Percentiles rank a stretch among this genome's conserved stretches.
Conservation (phyloP, 75 land plant species). For the Isoetes taiwanensis region DNA sequence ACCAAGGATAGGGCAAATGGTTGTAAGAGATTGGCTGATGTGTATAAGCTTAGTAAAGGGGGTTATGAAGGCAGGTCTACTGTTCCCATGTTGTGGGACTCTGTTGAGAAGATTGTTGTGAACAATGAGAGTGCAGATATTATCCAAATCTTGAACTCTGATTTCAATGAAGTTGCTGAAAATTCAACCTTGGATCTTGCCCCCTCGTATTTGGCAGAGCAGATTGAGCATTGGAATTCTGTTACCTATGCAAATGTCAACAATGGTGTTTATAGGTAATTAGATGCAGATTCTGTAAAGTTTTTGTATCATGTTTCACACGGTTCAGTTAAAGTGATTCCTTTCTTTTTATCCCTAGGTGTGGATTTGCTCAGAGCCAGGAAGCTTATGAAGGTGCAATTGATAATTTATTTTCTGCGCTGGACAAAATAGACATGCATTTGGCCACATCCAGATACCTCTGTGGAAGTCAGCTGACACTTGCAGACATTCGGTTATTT, state of each 20-base stretch:
- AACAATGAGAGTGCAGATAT: constrained; percentile 92
- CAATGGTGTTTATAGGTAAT: constrained; percentile 82
- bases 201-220: constrained; percentile 31
- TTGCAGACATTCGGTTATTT: constrained; percentile 81
- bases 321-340: not conserved
- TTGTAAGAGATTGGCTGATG: constrained; percentile 41
- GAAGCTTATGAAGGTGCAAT: constrained; percentile 66
- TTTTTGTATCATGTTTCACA: not conserved
- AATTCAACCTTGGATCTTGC: constrained; percentile 46
- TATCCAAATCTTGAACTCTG: constrained; percentile 53
- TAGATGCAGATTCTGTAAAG: not conserved
- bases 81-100: constrained; percentile 94
- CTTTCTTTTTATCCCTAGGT: constrained; percentile 29
- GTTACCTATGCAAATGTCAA: constrained; percentile 57
- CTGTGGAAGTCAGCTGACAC: constrained; percentile 67
- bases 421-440: constrained; percentile 69
- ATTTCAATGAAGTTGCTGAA: constrained; percentile 23
- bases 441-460: constrained; percentile 50
- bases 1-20: constrained; percentile 41
- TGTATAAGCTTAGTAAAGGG: constrained; percentile 36
- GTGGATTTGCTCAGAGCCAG: constrained; percentile 94
- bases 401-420: constrained; percentile 39
- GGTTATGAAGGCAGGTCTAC: constrained; percentile 75
- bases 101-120: constrained; percentile 34
- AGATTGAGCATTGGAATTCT: constrained; percentile 70